Base-by-base conservation (phyloP, 2,329 filamentous ascomycete species). In the Thermothelomyces thermophilus region DNA sequence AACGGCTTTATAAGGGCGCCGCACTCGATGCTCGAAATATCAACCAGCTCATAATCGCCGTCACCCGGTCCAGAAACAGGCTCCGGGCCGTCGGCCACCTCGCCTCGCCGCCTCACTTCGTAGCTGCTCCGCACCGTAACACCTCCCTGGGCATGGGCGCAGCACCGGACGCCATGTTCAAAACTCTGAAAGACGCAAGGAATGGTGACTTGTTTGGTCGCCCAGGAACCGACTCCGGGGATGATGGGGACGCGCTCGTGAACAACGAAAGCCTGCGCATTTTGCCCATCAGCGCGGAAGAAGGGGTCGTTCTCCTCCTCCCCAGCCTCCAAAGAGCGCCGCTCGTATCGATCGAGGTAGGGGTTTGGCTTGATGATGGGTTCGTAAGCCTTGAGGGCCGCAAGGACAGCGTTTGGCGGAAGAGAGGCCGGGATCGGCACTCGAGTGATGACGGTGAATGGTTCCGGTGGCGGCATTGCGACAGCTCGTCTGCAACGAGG, bases 181-280 rank as follows among this genome's bases (percentile, higher is more conserved):
- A 70, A 66, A 52, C 61, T 64, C 58, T 75, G 72, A 53, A 74
- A 73, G 24, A 71, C 65, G 52, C 69, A 70, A 4, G 68, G 68
- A 50, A 74, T 68, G 45, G 56, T 57, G 33, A 75, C 64, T 28
- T 68, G 66, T 57, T 68, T 73, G 41, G 58, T 63, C 0, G 56
- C 58, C 52, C 57, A 57, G 22, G 59, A 47, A 3, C 62, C 63
- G 20, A 72, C 54, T 40, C 70, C 68, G 1, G 72, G 70, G 6
- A 73, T 63, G 55, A 74, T 64, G 47, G 66, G 59, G 35, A 67
- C 60, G 54, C 66, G 66, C 43, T 70, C 64, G 43, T 62, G 56
- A 36, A 66, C 60, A 42, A 63, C 56, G 48, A 62, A 67, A n/a
- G 61, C 60, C 24, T 61, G 55, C 4, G 65, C 57, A 20, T 60